These are phyloP conservation scores for Calonectria pseudoturangicola DNA, from an alignment of 2,329 filamentous ascomycete species.

Conservation along the genomic window DNA sequence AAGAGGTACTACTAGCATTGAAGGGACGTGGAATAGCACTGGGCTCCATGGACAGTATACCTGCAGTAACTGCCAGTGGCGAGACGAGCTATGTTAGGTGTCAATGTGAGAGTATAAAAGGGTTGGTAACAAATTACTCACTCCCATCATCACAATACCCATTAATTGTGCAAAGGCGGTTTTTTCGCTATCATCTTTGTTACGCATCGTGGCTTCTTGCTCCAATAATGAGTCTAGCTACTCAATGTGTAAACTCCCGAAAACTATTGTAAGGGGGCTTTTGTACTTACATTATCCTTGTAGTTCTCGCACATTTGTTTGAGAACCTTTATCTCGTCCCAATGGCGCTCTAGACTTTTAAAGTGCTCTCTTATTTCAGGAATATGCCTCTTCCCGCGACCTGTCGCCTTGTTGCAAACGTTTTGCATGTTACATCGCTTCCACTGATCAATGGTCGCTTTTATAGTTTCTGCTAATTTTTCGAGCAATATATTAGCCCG, in stretches of 20 bases:
- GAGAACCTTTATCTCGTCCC: not conserved
- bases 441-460: not conserved
- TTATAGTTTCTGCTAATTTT: not conserved
- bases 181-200: conserved; percentile 2
- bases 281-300: not conserved
- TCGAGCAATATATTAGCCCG: not conserved
- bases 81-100: not conserved
- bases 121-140: not conserved
- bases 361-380: not conserved
- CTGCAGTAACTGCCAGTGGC: not conserved
- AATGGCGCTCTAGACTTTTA: not conserved
- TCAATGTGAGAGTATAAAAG: not conserved
- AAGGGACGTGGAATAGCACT: not conserved
- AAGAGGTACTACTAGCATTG: not conserved
- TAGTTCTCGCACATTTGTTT: not conserved
- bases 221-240: not conserved
- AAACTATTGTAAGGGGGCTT: not conserved
- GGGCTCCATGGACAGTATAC: not conserved
- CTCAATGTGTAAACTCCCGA: not conserved
- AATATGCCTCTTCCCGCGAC: not conserved
- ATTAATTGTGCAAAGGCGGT: not conserved
- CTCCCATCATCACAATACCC: not conserved
- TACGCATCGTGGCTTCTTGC: not conserved
- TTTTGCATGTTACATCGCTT: not conserved
- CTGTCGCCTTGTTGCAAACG: not conserved